Percentiles rank a stretch among this genome's conserved stretches.
Conservation (phyloP, 805 yeast species). For the Yamadazyma phyllophila region DNA sequence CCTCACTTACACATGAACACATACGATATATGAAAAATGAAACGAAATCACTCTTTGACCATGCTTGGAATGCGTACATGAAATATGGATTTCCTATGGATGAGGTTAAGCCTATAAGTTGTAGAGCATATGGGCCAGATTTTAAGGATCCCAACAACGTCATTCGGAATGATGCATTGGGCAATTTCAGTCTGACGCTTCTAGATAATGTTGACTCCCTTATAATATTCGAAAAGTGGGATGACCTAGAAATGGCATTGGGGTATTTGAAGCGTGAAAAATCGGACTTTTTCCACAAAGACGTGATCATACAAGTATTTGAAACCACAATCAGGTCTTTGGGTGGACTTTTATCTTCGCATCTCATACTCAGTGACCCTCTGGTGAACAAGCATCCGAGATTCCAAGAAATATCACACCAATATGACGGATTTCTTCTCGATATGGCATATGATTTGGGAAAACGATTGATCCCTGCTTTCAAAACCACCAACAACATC, state of each 20-base stretch:
- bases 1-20: constrained; percentile 36
- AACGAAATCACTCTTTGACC: constrained; percentile 59
- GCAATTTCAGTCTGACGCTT: constrained; percentile 76
- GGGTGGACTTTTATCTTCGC: constrained; percentile 81
- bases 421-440: constrained; percentile 73
- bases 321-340: constrained; percentile 79
- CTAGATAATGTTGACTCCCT: constrained; percentile 79
- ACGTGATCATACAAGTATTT: constrained; percentile 81
- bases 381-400: constrained; percentile 8
- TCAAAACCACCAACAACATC: constrained; percentile 57
- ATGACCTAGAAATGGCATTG: constrained; percentile 43
- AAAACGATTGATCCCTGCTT: constrained; percentile 65
- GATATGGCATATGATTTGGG: constrained; percentile 75
- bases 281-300: constrained; percentile 52
- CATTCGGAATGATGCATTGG: constrained; percentile 77
- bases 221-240: constrained; percentile 66
- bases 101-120: constrained; percentile 72
- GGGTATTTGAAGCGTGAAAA: constrained; percentile 32
- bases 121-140: constrained; percentile 69
- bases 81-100: constrained; percentile 75
- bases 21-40: constrained; percentile 36
- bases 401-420: constrained; percentile 34
- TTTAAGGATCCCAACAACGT: constrained; percentile 49
- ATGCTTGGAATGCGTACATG: constrained; percentile 73
- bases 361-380: constrained; percentile 45